Evolutionary conservation across 1,139 yeast species (phyloP).

Genomic region (Blastobotrys petasosporus): DNA sequence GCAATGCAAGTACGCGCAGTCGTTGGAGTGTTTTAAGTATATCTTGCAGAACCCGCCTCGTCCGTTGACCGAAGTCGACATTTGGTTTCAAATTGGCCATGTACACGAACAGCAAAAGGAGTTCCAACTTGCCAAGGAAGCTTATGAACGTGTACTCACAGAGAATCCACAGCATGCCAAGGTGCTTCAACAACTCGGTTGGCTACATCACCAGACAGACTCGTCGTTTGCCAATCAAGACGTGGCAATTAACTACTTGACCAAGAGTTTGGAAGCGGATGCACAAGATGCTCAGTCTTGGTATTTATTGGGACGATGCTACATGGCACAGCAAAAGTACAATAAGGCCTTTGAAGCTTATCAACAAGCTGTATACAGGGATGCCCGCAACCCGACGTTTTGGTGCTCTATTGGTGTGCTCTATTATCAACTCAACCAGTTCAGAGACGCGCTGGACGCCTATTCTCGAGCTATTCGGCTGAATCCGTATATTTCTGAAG

Average conservation of each 20-base stretch:
- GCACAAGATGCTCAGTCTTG: slow-evolving; percentile 91
- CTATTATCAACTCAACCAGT: slow-evolving; percentile 92
- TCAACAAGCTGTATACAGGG: slow-evolving; percentile 97
- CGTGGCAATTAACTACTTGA: slow-evolving; percentile 70
- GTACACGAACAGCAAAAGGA: slow-evolving; percentile 93
- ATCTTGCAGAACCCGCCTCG: slow-evolving; percentile 88
- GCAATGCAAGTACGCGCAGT: slow-evolving; percentile 79
- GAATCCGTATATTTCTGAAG: slow-evolving; percentile 93
- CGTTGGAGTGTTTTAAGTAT: slow-evolving; percentile 90
- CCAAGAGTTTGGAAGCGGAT: slow-evolving; percentile 85
- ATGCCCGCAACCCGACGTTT: slow-evolving; percentile 92
- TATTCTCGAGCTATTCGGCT: slow-evolving; percentile 93
- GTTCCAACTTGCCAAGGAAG: slow-evolving; percentile 87
- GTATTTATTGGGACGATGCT: slow-evolving; percentile 94
- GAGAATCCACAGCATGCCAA: slow-evolving; percentile 93
- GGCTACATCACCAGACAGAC: slow-evolving; percentile 84
- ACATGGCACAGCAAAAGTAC: slow-evolving; percentile 92
- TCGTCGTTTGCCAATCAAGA: slow-evolving; percentile 71
- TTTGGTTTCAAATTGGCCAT: slow-evolving; percentile 97
- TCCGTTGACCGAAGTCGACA: slow-evolving; percentile 93
- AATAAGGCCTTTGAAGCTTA: slow-evolving; percentile 96
- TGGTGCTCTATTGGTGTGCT: slow-evolving; percentile 99
- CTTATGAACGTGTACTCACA: slow-evolving; percentile 84
- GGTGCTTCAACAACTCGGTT: slow-evolving; percentile 92
- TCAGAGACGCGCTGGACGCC: slow-evolving; percentile 94